phyloP scores from a whole-genome alignment of 257 asterid genomes.

The Parsonsia alboflavescens region DNA sequence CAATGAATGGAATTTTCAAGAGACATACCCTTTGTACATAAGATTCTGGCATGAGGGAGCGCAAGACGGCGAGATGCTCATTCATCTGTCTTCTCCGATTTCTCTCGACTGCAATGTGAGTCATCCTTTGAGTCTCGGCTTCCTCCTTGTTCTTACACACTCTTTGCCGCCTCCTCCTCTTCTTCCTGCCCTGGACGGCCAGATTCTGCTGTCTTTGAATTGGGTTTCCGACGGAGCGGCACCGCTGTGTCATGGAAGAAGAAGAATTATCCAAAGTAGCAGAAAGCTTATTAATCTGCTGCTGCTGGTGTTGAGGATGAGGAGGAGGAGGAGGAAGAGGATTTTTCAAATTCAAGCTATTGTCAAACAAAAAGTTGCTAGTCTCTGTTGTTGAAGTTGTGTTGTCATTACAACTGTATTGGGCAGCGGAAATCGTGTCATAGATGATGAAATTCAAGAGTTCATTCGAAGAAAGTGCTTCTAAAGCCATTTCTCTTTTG shows the following conservation, averaged over 20 bases:
- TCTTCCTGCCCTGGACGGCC: conserved; percentile 51
- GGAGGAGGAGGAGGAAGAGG: not conserved
- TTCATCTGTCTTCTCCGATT: conserved; percentile 91
- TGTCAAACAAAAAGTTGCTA: not conserved
- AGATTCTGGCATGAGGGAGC: conserved; percentile 95
- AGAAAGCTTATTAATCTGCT: not conserved
- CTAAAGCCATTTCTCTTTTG: conserved; percentile 50
- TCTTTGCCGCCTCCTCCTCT: conserved; percentile 65
- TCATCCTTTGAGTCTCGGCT: conserved; percentile 92
- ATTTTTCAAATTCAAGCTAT: not conserved
- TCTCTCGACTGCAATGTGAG: conserved; percentile 96
- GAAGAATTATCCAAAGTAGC: conserved; percentile 3
- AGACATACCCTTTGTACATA: conserved; percentile 72
- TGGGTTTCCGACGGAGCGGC: conserved; percentile 14
- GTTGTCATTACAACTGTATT: conserved; percentile 25
- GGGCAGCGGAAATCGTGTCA: conserved; percentile 42
- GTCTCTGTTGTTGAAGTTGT: conserved; percentile 17
- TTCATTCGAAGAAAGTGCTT: conserved; percentile 71
- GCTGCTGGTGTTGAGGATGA: not conserved
- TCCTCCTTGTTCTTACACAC: conserved; percentile 82
- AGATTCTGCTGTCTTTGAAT: conserved; percentile 12
- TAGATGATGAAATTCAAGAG: conserved; percentile 72
- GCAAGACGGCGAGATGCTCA: conserved; percentile 80
- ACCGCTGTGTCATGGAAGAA: conserved; percentile 24
- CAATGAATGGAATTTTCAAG: no score